phyloP scores from a whole-genome alignment of 805 yeast species.

The Tetrapisispora iriomotensis region DNA sequence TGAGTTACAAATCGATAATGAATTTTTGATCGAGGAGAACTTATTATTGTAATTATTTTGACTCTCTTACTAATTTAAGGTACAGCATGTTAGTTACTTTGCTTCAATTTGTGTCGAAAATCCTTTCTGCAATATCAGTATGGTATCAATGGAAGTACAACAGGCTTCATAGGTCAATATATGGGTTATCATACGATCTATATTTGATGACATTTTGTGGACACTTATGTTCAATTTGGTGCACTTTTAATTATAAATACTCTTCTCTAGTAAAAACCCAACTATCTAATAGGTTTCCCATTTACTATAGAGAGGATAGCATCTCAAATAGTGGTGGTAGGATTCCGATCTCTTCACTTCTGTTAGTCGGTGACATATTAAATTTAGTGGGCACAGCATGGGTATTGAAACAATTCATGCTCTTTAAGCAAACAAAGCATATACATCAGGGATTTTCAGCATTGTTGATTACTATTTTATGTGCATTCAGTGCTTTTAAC shows the following conservation, averaged over 20 bases:
- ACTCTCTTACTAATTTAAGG: too few species aligned
- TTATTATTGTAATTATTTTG: too few species aligned
- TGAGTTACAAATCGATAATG: too few species aligned
- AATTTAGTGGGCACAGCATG: conserved; percentile 9
- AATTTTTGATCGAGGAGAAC: too few species aligned
- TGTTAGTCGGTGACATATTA: conserved; percentile 14
- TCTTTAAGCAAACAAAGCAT: conserved; percentile 28
- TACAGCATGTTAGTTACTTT: conserved; percentile 3
- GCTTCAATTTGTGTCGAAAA: conserved; percentile 6
- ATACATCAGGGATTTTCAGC: conserved; percentile 31
- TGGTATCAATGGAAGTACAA: conserved; percentile 21
- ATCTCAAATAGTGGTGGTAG: not conserved
- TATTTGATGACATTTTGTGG: conserved; percentile 14
- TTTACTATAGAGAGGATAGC: conserved; percentile 17
- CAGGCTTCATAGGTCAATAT: conserved; percentile 25
- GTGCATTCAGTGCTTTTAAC: conserved; percentile 4
- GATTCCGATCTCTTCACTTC: conserved; percentile 18
- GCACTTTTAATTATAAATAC: conserved; percentile 19
- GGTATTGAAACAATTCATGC: conserved; percentile 22
- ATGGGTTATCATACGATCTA: conserved; percentile 33
- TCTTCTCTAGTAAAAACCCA: conserved; percentile 20
- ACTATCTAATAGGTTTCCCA: conserved; percentile 29
- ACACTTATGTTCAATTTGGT: conserved; percentile 12
- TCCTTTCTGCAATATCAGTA: conserved; percentile 8
- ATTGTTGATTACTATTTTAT: conserved; percentile 5